These are phyloP conservation scores for Phytophthora lateralis DNA, from an alignment of 352 stramenopile genomes.

Conservation along the genomic window DNA sequence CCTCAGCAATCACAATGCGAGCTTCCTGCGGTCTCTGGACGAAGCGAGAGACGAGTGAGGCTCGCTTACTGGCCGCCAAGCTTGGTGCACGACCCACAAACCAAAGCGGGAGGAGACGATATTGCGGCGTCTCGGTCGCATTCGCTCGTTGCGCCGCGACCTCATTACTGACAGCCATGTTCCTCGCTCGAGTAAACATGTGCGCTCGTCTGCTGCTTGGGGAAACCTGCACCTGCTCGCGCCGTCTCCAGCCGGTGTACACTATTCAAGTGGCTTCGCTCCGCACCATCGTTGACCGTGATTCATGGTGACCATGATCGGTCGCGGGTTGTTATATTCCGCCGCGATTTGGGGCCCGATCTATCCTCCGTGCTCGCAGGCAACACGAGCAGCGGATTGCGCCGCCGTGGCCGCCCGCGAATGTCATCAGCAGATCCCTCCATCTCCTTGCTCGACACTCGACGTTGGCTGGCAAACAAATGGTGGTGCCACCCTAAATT, in stretches of 20 bases:
- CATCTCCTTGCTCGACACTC: constrained; percentile 1
- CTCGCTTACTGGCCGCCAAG: neutral
- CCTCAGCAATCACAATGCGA: constrained; percentile 25
- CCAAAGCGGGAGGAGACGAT: neutral
- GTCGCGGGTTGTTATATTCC: neutral
- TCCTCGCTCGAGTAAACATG: constrained; percentile 27
- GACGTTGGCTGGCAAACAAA: constrained; percentile 8
- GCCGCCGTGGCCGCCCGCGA: neutral
- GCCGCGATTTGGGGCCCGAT: constrained; percentile 9
- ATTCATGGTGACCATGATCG: no score
- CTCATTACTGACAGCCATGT: constrained; percentile 33
- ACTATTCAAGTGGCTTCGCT: constrained; percentile 24
- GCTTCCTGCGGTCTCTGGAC: no score
- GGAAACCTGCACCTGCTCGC: neutral
- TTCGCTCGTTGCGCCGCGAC: constrained; percentile 1
- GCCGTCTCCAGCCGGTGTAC: constrained; percentile 19
- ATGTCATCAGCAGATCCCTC: constrained; percentile 28
- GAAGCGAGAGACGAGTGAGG: constrained; percentile 4
- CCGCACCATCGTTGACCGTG: no score
- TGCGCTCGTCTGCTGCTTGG: constrained; percentile 20
- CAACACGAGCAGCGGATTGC: constrained; percentile 30
- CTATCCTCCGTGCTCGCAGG: neutral
- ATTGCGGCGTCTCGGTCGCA: neutral
- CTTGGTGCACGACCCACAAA: neutral
- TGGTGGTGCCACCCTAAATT: constrained; percentile 1